Percentiles rank a stretch among this genome's conserved stretches.
These are phyloP conservation scores for Albatrellus ellisii DNA, from an alignment of 768 basidiomycete species.

Conservation along the genomic window DNA sequence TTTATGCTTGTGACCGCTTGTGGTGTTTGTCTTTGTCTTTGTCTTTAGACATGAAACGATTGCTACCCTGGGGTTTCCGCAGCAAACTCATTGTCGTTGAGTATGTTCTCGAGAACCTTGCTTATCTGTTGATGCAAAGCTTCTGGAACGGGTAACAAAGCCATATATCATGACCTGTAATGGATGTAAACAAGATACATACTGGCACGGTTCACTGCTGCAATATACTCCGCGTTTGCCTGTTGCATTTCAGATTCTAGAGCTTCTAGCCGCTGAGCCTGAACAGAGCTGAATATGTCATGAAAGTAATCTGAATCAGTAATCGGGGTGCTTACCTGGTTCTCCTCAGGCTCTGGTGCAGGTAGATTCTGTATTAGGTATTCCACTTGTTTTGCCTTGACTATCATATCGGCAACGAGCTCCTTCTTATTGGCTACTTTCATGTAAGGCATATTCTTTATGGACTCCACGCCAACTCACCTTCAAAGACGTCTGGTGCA, in stretches of 20 bases:
- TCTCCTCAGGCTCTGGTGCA: constrained; percentile 64
- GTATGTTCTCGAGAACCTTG: constrained; percentile 41
- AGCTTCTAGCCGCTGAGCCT: constrained; percentile 54
- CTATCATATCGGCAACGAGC: constrained; percentile 68
- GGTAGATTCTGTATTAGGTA: constrained; percentile 73
- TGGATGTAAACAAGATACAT: constrained; percentile 19
- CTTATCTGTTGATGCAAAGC: constrained; percentile 47
- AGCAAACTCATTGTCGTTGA: constrained; percentile 36
- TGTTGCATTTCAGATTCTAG: constrained; percentile 59
- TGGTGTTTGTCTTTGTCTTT: no score
- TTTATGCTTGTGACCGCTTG: no score
- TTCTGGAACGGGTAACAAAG: constrained; percentile 34
- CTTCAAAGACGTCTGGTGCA: constrained; percentile 61
- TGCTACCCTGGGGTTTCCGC: constrained; percentile 15
- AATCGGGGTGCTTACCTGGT: constrained; percentile 35
- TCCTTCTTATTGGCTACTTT: constrained; percentile 67
- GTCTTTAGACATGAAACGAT: no score
- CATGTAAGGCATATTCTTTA: background rate
- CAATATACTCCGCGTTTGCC: constrained; percentile 66
- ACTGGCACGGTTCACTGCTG: constrained; percentile 69
- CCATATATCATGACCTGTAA: background rate
- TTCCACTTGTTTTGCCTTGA: constrained; percentile 84
- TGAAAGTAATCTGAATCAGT: background rate
- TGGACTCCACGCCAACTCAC: constrained; percentile 22
- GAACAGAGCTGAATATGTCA: constrained; percentile 1